phyloP scores from a whole-genome alignment of 768 basidiomycete genomes.

The Trametes meyenii region DNA sequence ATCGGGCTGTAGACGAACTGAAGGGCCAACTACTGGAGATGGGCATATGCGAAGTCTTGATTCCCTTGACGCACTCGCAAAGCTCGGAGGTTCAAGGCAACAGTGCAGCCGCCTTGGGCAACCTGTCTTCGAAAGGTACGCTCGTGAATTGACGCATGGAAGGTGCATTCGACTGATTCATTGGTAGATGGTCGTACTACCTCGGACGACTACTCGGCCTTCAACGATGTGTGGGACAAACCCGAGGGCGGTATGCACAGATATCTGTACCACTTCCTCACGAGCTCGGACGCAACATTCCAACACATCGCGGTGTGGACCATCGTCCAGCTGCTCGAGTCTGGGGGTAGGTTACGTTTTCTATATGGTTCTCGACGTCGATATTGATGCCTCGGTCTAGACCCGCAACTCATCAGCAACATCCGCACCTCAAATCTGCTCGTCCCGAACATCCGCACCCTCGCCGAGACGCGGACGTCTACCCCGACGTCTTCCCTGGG shows the following conservation, averaged over 20 bases:
- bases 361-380: neutral
- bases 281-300: slow-evolving; percentile 94
- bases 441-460: slow-evolving; percentile 82
- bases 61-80: slow-evolving; percentile 93
- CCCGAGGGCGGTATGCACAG: slow-evolving; percentile 97
- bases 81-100: slow-evolving; percentile 99
- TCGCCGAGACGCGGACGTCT: slow-evolving; percentile 71
- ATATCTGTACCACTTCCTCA: slow-evolving; percentile 93
- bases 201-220: slow-evolving; percentile 91
- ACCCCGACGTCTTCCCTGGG: slow-evolving; percentile 70
- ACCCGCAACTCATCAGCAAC: slow-evolving; percentile 87
- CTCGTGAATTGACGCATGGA: neutral
- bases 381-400: slow-evolving; percentile 41
- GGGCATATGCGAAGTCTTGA: slow-evolving; percentile 97
- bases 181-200: slow-evolving; percentile 70
- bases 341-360: slow-evolving; percentile 64
- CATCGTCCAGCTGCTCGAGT: slow-evolving; percentile 95
- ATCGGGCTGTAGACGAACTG: slow-evolving; percentile 71
- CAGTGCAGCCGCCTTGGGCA: slow-evolving; percentile 95
- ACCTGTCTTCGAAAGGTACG: slow-evolving; percentile 93
- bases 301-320: slow-evolving; percentile 99
- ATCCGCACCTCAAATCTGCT: slow-evolving; percentile 84
- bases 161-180: neutral
- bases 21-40: slow-evolving; percentile 97
- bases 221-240: slow-evolving; percentile 97